These are phyloP conservation scores for Ceratocystiopsis brevicomis DNA, from an alignment of 2,329 filamentous ascomycete genomes.

Conservation along the genomic window DNA sequence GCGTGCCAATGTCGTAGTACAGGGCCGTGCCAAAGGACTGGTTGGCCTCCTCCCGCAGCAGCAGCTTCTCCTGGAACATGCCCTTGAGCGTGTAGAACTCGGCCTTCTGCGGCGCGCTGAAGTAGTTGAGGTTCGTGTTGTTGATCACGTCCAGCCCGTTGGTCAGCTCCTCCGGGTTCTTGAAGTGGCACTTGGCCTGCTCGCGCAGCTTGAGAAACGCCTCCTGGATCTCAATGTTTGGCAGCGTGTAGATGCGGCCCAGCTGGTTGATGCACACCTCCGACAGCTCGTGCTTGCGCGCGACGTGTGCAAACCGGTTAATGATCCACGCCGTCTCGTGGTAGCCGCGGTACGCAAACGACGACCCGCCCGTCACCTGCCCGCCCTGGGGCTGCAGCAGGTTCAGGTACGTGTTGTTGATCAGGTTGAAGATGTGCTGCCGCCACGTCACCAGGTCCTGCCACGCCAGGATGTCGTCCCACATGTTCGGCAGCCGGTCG, in stretches of 20 bases:
- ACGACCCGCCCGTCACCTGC: conserved; percentile 70
- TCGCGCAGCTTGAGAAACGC: conserved; percentile 96
- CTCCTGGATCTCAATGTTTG: conserved; percentile 98
- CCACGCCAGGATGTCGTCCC: conserved; percentile 99
- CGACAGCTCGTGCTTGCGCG: conserved; percentile 85
- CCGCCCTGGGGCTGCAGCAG: conserved; percentile 57
- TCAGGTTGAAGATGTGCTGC: conserved; percentile 94
- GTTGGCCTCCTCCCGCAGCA: conserved; percentile 78
- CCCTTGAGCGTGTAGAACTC: conserved; percentile 99
- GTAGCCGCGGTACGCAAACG: conserved; percentile 90
- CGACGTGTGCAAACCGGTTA: conserved; percentile 94
- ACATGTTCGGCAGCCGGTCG: conserved; percentile 87
- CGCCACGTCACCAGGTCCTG: conserved; percentile 99
- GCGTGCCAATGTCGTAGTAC: conserved; percentile 86
- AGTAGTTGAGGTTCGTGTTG: conserved; percentile 98
- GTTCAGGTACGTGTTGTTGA: conserved; percentile 82
- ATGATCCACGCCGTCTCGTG: conserved; percentile 99
- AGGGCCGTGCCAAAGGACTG: conserved; percentile 86
- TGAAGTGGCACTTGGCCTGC: conserved; percentile 96
- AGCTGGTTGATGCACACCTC: conserved; percentile 96
- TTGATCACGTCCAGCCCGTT: conserved; percentile 96
- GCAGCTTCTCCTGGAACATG: conserved; percentile 94
- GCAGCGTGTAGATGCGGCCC: conserved; percentile 92
- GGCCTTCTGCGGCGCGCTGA: conserved; percentile 86
- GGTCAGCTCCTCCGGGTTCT: conserved; percentile 80